Percentiles rank a stretch among this genome's conserved stretches.
phyloP scores from a whole-genome alignment of 441 rosid species.

The Erodium texanum region DNA sequence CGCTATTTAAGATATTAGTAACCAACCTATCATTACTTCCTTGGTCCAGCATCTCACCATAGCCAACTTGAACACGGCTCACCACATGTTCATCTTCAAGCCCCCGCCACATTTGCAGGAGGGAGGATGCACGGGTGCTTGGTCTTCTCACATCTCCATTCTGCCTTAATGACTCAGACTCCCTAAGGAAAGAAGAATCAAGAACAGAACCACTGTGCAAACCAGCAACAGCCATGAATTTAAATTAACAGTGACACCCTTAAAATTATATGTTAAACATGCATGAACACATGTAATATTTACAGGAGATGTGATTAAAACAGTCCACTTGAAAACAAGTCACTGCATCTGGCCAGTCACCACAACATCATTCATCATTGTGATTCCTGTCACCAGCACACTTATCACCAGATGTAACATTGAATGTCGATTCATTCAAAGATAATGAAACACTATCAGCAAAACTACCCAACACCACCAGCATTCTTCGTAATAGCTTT shows the following conservation, averaged over 20 bases:
- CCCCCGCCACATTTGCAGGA: slow-evolving; percentile 82
- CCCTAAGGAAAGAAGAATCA: slow-evolving; percentile 62
- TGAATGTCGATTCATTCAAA: background rate
- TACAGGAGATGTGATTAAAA: slow-evolving; percentile 20
- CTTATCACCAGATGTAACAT: background rate
- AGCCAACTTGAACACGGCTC: slow-evolving; percentile 45
- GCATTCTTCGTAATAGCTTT: background rate
- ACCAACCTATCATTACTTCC: slow-evolving; percentile 33
- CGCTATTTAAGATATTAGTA: slow-evolving; percentile 28
- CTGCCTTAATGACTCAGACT: slow-evolving; percentile 47
- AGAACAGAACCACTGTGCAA: slow-evolving; percentile 62
- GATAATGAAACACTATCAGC: background rate
- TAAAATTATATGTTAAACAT: slow-evolving; percentile 4
- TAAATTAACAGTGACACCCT: background rate
- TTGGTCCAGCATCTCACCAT: slow-evolving; percentile 33
- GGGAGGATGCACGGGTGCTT: slow-evolving; percentile 63
- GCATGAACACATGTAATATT: slow-evolving; percentile 23
- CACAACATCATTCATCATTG: slow-evolving; percentile 1
- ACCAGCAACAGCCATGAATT: slow-evolving; percentile 73
- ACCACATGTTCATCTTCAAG: slow-evolving; percentile 75
- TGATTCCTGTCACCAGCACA: background rate
- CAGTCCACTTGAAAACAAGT: slow-evolving; percentile 1
- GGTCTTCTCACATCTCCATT: slow-evolving; percentile 43
- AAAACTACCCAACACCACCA: slow-evolving; percentile 6
- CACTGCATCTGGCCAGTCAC: background rate